These are phyloP conservation scores for Cantharellus cinnabarinus DNA, from an alignment of 768 basidiomycete genomes.

Conservation along the genomic window DNA sequence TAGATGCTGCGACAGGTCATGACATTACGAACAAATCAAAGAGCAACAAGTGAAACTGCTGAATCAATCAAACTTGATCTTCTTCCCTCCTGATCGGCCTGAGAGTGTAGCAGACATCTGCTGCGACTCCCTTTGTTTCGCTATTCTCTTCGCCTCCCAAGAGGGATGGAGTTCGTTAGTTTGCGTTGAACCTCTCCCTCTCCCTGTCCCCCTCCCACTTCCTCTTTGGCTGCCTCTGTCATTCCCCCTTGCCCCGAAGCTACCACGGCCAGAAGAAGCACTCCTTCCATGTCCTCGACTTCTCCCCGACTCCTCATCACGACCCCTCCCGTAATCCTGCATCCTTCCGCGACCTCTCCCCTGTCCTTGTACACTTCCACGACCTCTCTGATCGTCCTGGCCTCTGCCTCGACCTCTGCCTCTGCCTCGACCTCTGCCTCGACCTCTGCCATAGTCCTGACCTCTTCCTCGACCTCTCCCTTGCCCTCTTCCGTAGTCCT, in stretches of 20 bases:
- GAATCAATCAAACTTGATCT: conserved; percentile 37
- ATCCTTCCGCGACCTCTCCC: neutral
- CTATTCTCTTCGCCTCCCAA: conserved; percentile 82
- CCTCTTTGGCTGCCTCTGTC: too few species aligned
- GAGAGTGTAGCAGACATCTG: conserved; percentile 22
- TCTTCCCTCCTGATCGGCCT: conserved; percentile 56
- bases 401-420: neutral
- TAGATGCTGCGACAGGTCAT: too few species aligned
- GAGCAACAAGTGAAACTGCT: too few species aligned
- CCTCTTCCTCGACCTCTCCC: conserved; percentile 4
- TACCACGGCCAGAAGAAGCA: conserved; percentile 4
- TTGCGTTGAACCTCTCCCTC: conserved; percentile 2
- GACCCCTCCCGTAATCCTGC: neutral
- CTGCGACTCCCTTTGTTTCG: conserved; percentile 25
- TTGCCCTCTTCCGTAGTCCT: conserved; percentile 10
- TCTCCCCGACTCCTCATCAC: neutral
- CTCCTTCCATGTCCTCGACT: neutral
- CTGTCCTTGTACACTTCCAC: neutral
- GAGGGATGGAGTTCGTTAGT: conserved; percentile 63
- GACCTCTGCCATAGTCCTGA: neutral
- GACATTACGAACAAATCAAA: too few species aligned
- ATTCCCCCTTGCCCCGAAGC: conserved; percentile 2
- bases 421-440: neutral
- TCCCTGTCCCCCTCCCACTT: too few species aligned
- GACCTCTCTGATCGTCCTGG: neutral